Conservation (phyloP, 257 asterid genomes). For the Nemophila menziesii region DNA sequence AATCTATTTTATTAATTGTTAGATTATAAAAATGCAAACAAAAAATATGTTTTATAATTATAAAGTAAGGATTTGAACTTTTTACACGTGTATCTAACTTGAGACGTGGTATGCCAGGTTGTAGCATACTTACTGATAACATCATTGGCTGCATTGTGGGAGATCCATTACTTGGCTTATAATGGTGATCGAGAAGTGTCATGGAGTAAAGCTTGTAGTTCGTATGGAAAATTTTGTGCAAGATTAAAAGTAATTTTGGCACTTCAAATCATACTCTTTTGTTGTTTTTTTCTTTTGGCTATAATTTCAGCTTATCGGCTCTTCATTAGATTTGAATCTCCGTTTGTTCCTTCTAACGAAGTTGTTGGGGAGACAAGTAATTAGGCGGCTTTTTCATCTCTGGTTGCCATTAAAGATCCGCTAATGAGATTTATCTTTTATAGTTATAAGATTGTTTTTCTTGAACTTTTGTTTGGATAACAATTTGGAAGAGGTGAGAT, state of each 20-base stretch:
- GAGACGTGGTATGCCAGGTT: slow-evolving; percentile 34
- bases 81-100: too few relatives aligned
- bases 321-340: slow-evolving; percentile 61
- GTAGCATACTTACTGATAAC: slow-evolving; percentile 84
- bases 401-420: neutral
- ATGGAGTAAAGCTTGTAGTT: slow-evolving; percentile 82
- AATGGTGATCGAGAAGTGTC: slow-evolving; percentile 61
- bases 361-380: slow-evolving; percentile 20
- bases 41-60: too few relatives aligned
- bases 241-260: slow-evolving; percentile 46
- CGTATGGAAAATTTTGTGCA: slow-evolving; percentile 63
- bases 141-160: slow-evolving; percentile 48
- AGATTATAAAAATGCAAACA: too few relatives aligned
- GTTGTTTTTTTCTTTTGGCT: slow-evolving; percentile 58
- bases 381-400: neutral
- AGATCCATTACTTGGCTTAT: slow-evolving; percentile 56
- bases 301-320: slow-evolving; percentile 62
- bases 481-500: neutral
- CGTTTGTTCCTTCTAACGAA: slow-evolving; percentile 32
- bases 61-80: too few relatives aligned
- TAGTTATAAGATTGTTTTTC: too few relatives aligned
- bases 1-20: too few relatives aligned
- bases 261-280: slow-evolving; percentile 44
- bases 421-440: neutral
- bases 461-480: too few relatives aligned